Evolutionary conservation across 2,329 filamentous ascomycete species (phyloP).

Genomic region (Penicillium frequentans): DNA sequence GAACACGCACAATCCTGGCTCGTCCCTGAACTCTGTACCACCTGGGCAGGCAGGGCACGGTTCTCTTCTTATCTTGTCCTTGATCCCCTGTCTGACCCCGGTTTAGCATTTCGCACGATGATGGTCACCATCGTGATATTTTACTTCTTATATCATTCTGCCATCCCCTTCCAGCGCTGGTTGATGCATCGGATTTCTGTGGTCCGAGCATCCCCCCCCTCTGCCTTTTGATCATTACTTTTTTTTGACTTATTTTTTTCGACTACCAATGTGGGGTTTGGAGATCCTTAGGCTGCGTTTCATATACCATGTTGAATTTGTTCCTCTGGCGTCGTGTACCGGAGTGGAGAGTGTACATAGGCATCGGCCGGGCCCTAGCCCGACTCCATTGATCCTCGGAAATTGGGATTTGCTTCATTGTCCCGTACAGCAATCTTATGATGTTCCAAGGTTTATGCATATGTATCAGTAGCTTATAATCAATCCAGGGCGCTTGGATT

Average conservation of each 20-base stretch:
- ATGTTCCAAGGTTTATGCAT: background rate
- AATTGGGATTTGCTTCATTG: background rate
- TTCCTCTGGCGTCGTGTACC: slow-evolving; percentile 5
- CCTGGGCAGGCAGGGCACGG: background rate
- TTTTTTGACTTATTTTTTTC: background rate
- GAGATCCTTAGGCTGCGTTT: slow-evolving; percentile 12
- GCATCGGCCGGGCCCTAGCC: slow-evolving; percentile 10
- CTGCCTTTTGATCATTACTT: slow-evolving; percentile 3
- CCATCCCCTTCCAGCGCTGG: slow-evolving; percentile 23
- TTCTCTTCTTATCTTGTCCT: background rate
- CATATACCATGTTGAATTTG: slow-evolving; percentile 16
- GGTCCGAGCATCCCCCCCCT: slow-evolving; percentile 13
- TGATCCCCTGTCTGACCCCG: background rate
- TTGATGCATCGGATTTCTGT: slow-evolving; percentile 26
- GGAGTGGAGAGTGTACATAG: slow-evolving; percentile 17
- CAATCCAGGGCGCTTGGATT: background rate
- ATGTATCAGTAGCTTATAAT: no score
- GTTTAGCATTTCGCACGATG: slow-evolving; percentile 14
- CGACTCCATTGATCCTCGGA: background rate
- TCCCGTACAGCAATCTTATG: background rate
- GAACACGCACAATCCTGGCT: background rate
- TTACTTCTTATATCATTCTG: slow-evolving; percentile 23
- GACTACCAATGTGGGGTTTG: slow-evolving; percentile 4
- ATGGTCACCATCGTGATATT: slow-evolving; percentile 8
- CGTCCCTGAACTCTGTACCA: background rate